These are phyloP conservation scores for Dactylorhiza incarnata DNA, from an alignment of 106 monocot genomes.

Conservation along the genomic window DNA sequence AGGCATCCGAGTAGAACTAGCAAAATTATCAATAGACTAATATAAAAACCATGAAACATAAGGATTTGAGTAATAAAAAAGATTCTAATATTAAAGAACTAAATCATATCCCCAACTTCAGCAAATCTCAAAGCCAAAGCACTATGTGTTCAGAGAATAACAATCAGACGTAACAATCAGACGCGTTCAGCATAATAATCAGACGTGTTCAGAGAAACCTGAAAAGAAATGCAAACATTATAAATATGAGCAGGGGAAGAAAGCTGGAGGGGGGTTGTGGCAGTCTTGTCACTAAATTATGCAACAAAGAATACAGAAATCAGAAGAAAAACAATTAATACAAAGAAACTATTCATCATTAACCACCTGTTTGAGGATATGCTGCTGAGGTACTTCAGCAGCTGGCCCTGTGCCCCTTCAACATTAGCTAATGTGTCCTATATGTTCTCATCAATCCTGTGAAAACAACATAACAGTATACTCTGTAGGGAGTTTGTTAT, in stretches of 20 bases:
- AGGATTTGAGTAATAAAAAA: too few relatives aligned
- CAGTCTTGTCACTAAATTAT: constrained; percentile 17
- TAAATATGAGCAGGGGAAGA: background rate
- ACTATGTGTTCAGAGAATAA: too few relatives aligned
- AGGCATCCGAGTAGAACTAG: too few relatives aligned
- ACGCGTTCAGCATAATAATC: too few relatives aligned
- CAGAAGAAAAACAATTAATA: constrained; percentile 92
- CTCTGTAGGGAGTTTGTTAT: too few relatives aligned
- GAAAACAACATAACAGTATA: background rate
- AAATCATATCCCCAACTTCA: too few relatives aligned
- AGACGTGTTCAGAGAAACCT: too few relatives aligned
- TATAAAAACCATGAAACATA: too few relatives aligned
- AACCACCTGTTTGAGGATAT: constrained; percentile 95
- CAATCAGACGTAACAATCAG: too few relatives aligned
- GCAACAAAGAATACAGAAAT: constrained; percentile 97
- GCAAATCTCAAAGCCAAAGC: too few relatives aligned
- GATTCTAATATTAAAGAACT: too few relatives aligned
- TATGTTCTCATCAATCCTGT: constrained; percentile 97
- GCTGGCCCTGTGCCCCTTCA: constrained; percentile 84
- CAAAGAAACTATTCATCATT: constrained; percentile 98
- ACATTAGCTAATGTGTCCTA: constrained; percentile 87
- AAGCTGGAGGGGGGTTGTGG: background rate
- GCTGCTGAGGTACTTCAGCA: constrained; percentile 89
- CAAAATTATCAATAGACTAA: too few relatives aligned
- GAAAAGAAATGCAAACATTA: background rate